Base-by-base conservation (phyloP, 2,329 filamentous ascomycete species). In the Aspergillus japonicus region DNA sequence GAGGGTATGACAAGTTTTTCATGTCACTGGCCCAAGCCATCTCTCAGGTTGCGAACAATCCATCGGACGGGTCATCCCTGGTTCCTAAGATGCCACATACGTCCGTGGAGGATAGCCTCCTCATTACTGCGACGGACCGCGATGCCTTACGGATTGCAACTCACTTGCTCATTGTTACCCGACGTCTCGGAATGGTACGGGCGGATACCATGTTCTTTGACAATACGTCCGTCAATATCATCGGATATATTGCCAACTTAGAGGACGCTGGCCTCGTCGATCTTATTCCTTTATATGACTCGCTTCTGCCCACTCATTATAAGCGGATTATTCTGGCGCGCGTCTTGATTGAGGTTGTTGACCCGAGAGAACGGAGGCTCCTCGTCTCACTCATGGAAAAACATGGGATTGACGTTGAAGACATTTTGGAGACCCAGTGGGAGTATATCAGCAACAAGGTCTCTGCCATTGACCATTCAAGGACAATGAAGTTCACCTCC, bases 241-340 rank as follows among this genome's bases (percentile, higher is more conserved):
- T 89, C 1, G 88, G 86, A 4, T 98, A 98, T 72, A 89, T 96
- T 57, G 89, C 90, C 67, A 88, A 90, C 62, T 78, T 99, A 42
- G 87, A 90, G 48, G 82, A 89, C 50, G 85, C 86, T 16, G 86
- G 87, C 35, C 85, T 95, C 57, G 86, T 89, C 60, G 88, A 94
- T 63, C 78, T 95, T 47, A 89, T 96, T 57, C 93, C 95, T 0
- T 80, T 96, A 0, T 99, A 99, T 74, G 93, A 91, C 63, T 92
- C 92, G 8, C 88, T 91, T 67, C 81, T 99, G 12, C 82, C 85
- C 10, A 78, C 82, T 6, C 80, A 85, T 12, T 83, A 89, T 63
- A 83, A 84, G 62, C 87, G 92, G 66, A 84, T 87, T 57, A 88
- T 89, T 16, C 82, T 99, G 52, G 91, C 89, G 59, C 85, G 86